Percentiles rank a stretch among this genome's conserved stretches.
Evolutionary conservation across 176 grass and related monocot species (phyloP).

Genomic region (Oryza brachyantha): DNA sequence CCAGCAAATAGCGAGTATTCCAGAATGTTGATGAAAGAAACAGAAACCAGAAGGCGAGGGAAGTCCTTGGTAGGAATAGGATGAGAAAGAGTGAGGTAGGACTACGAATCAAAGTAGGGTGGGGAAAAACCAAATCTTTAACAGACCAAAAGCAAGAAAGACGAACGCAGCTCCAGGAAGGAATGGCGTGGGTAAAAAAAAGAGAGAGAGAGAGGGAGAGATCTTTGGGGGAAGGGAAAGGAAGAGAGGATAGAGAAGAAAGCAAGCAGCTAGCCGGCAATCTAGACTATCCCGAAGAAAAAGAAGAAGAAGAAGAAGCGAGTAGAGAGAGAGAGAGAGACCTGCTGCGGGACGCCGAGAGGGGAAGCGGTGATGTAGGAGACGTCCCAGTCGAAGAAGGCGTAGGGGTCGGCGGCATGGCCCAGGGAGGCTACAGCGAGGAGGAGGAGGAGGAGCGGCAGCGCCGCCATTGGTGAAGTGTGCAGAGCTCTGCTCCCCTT

Average conservation of each 20-base stretch:
- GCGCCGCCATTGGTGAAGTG: slow-evolving; percentile 26
- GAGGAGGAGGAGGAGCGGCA: neutral
- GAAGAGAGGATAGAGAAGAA: too few species aligned
- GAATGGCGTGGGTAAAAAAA: neutral
- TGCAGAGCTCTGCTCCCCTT: too few species aligned
- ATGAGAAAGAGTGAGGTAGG: too few species aligned
- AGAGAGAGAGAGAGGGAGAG: neutral
- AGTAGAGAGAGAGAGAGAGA: neutral
- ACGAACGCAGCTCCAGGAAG: neutral
- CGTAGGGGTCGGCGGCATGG: slow-evolving; percentile 62
- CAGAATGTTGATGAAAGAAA: too few species aligned
- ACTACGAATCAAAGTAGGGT: too few species aligned
- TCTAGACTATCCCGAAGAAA: neutral
- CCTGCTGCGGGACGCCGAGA: slow-evolving; percentile 76
- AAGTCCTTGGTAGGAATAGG: too few species aligned
- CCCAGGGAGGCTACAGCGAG: slow-evolving; percentile 18
- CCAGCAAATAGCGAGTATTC: too few species aligned
- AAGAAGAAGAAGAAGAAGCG: neutral
- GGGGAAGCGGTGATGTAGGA: slow-evolving; percentile 84
- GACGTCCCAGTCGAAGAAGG: slow-evolving; percentile 81
- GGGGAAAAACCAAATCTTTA: too few species aligned
- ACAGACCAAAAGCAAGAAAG: too few species aligned
- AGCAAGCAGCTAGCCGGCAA: too few species aligned
- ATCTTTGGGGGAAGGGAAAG: neutral
- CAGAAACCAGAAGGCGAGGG: too few species aligned